phyloP scores from a whole-genome alignment of 2,329 filamentous ascomycete species.

The Aureobasidium mangrovei region DNA sequence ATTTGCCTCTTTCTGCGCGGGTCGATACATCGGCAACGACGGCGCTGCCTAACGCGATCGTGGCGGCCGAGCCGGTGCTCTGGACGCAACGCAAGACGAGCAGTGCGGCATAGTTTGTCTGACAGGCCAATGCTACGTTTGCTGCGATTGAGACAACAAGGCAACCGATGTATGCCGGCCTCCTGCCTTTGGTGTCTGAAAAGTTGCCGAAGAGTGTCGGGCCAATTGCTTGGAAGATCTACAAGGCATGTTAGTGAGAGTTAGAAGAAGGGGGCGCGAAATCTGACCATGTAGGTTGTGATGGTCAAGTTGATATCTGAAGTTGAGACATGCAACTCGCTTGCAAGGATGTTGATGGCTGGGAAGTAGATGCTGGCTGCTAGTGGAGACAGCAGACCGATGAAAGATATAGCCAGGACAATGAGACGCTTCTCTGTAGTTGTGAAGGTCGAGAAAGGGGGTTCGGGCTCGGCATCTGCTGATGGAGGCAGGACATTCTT shows the following conservation, averaged over 20 bases:
- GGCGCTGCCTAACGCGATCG: constrained; percentile 33
- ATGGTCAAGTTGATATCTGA: constrained; percentile 41
- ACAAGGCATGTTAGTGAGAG: neutral
- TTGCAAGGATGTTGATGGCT: constrained; percentile 41
- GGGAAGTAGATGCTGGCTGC: constrained; percentile 45
- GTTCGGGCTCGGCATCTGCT: constrained; percentile 12
- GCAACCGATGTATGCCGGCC: constrained; percentile 42
- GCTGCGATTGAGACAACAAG: constrained; percentile 35
- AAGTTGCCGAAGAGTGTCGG: constrained; percentile 44
- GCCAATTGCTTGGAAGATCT: constrained; percentile 46
- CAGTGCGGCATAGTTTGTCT: constrained; percentile 30
- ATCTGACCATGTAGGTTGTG: constrained; percentile 48
- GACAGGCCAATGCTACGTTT: constrained; percentile 33
- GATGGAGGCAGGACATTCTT: neutral
- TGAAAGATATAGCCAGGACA: constrained; percentile 22
- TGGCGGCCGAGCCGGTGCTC: constrained; percentile 35
- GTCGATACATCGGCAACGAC: constrained; percentile 35
- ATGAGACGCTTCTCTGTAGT: constrained; percentile 22
- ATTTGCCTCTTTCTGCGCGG: constrained; percentile 33
- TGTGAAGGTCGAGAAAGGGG: constrained; percentile 24
- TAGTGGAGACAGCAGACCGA: constrained; percentile 23
- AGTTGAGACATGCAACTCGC: constrained; percentile 38
- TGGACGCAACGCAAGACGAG: constrained; percentile 35
- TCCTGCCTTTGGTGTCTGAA: constrained; percentile 42
- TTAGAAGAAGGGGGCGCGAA: neutral